A percentile compares a stretch with the other conserved stretches of the same genome.
phyloP scores from a whole-genome alignment of 2,329 filamentous ascomycete genomes.

The Ophiocordyceps australis region DNA sequence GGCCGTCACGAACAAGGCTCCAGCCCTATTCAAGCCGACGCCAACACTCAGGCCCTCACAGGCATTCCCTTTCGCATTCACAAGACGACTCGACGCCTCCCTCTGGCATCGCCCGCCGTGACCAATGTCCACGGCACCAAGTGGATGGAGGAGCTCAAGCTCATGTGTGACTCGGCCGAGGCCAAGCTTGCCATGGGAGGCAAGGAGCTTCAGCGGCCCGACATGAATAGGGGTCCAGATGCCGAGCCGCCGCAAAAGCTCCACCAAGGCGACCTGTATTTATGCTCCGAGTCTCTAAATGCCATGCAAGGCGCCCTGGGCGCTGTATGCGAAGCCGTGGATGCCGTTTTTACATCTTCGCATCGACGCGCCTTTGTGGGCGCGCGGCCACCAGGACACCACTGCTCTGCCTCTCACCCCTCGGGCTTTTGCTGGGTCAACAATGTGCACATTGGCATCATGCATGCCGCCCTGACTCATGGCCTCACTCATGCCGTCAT shows the following conservation, averaged over 20 bases:
- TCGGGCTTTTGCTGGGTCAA: conserved; percentile 98
- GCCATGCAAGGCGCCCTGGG: conserved; percentile 85
- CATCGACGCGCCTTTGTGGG: conserved; percentile 76
- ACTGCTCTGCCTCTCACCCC: conserved; percentile 76
- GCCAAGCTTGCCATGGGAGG: conserved; percentile 57
- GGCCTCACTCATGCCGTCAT: conserved; percentile 88
- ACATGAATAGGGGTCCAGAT: conserved; percentile 34
- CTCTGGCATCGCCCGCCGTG: conserved; percentile 58
- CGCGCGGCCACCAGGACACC: conserved; percentile 83
- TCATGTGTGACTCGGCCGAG: conserved; percentile 70
- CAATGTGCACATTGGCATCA: conserved; percentile 93
- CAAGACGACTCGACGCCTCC: conserved; percentile 55
- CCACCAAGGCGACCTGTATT: conserved; percentile 80
- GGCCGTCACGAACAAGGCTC: conserved; percentile 56
- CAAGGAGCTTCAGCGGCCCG: conserved; percentile 59
- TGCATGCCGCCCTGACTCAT: conserved; percentile 69
- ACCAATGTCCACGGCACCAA: conserved; percentile 79
- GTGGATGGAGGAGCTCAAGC: conserved; percentile 85
- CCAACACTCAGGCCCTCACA: conserved; percentile 33
- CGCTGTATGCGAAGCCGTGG: conserved; percentile 83
- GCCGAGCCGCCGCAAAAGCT: conserved; percentile 34
- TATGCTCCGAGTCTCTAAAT: conserved; percentile 69
- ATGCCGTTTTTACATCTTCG: conserved; percentile 53
- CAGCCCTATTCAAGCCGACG: conserved; percentile 46
- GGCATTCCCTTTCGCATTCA: conserved; percentile 66